These are phyloP conservation scores for Spencermartinsiella ligniputridi DNA, from an alignment of 1,139 yeast genomes.

Conservation along the genomic window DNA sequence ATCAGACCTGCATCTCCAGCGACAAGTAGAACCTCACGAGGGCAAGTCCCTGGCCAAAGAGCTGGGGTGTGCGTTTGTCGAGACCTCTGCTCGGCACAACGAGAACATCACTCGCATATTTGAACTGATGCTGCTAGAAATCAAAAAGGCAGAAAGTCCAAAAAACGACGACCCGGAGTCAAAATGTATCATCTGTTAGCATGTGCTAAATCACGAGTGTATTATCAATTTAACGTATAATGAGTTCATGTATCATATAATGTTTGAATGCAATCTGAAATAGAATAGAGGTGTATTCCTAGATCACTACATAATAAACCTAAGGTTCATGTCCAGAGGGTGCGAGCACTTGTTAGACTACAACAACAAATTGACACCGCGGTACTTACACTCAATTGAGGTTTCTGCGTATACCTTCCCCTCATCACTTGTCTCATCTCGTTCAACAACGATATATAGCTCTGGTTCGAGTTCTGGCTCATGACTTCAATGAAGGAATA, in stretches of 20 bases:
- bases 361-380: neutral
- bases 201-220: too few relatives aligned
- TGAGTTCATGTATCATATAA: neutral
- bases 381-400: conserved; percentile 58
- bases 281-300: neutral
- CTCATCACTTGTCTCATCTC: conserved; percentile 69
- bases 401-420: conserved; percentile 77
- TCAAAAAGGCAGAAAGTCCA: conserved; percentile 43
- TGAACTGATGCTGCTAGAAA: conserved; percentile 60
- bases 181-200: conserved; percentile 6
- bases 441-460: conserved; percentile 72
- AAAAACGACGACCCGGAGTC: conserved; percentile 2
- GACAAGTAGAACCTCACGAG: conserved; percentile 60
- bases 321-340: conserved; percentile 74
- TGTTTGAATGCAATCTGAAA: neutral
- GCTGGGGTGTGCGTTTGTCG: conserved; percentile 63
- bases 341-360: conserved; percentile 47
- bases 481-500: conserved; percentile 79
- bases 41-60: conserved; percentile 60
- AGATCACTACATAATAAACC: conserved; percentile 43
- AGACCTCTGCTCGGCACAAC: conserved; percentile 74
- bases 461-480: conserved; percentile 62
- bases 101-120: conserved; percentile 62
- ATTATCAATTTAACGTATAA: neutral
- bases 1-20: conserved; percentile 44